These are phyloP conservation scores for Metroxylon sagu DNA, from an alignment of 176 grass and related monocot species.

Conservation along the genomic window DNA sequence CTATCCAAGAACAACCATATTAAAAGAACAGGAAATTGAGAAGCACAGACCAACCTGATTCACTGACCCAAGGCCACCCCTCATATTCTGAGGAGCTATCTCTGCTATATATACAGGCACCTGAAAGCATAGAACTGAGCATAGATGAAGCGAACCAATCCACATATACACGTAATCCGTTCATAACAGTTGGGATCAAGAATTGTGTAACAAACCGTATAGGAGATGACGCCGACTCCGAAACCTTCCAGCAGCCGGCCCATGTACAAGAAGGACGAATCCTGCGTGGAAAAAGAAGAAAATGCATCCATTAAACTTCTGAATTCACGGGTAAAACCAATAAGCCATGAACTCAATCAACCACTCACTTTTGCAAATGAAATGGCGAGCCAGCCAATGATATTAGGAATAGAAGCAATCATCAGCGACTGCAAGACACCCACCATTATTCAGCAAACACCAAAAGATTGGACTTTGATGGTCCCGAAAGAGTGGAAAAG, in stretches of 20 bases:
- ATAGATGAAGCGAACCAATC: background rate
- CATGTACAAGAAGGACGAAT: slow-evolving; percentile 87
- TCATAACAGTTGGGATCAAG: background rate
- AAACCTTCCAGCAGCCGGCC: slow-evolving; percentile 85
- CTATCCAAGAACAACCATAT: background rate
- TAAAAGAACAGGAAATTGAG: background rate
- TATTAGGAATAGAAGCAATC: slow-evolving; percentile 87
- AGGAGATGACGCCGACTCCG: slow-evolving; percentile 85
- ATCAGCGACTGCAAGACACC: slow-evolving; percentile 59
- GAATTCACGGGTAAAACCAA: background rate
- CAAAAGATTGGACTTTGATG: too few species aligned
- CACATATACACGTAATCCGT: too few species aligned
- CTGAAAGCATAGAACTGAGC: slow-evolving; percentile 24
- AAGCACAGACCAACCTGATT: slow-evolving; percentile 50
- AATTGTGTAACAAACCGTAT: slow-evolving; percentile 26
- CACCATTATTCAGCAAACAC: too few species aligned
- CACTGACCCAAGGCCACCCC: slow-evolving; percentile 78
- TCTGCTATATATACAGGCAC: slow-evolving; percentile 96
- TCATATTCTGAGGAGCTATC: slow-evolving; percentile 87
- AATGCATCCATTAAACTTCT: too few species aligned
- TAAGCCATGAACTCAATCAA: background rate
- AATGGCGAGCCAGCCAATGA: slow-evolving; percentile 90
- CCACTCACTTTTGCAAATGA: slow-evolving; percentile 73
- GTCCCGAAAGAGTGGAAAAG: too few species aligned
- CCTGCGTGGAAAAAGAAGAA: slow-evolving; percentile 28